phyloP scores from a whole-genome alignment of 2,329 filamentous ascomycete genomes.

The Apiospora phragmitis region DNA sequence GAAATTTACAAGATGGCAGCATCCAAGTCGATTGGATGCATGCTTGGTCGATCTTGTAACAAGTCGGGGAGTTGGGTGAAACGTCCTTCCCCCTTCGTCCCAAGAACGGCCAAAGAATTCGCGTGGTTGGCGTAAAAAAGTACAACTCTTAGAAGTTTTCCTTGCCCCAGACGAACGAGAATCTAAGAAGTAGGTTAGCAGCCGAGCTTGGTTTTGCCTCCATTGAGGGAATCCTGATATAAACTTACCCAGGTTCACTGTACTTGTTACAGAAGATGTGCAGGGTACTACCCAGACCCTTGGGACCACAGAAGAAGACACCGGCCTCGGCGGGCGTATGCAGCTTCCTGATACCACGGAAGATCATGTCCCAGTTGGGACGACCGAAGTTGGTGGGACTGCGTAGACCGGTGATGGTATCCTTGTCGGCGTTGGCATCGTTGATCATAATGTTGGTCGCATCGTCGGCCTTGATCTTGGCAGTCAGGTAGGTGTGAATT shows the following conservation, averaged over 20 bases:
- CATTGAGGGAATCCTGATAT: too few species aligned
- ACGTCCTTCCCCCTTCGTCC: background rate
- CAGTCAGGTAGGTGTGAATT: conserved; percentile 86
- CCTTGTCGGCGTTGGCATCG: conserved; percentile 79
- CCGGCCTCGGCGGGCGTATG: conserved; percentile 72
- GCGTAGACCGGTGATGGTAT: conserved; percentile 79
- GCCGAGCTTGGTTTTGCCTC: background rate
- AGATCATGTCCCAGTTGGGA: conserved; percentile 90
- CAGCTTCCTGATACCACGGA: conserved; percentile 78
- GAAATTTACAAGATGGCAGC: background rate
- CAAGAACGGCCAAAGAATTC: background rate
- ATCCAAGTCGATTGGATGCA: background rate
- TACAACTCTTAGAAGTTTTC: conserved; percentile 61
- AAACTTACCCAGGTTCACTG: conserved; percentile 72
- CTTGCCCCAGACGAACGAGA: conserved; percentile 68
- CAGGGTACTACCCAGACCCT: conserved; percentile 72
- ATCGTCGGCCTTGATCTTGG: conserved; percentile 82
- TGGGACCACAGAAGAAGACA: conserved; percentile 85
- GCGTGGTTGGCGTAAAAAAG: background rate
- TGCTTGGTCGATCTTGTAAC: background rate
- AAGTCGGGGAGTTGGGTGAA: background rate
- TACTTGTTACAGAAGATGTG: conserved; percentile 89
- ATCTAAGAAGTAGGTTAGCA: conserved; percentile 38
- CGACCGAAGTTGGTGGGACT: conserved; percentile 84
- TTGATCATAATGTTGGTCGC: conserved; percentile 94